Evolutionary conservation across 305 asterid species (phyloP).

Genomic region (Plantago coronopus): DNA sequence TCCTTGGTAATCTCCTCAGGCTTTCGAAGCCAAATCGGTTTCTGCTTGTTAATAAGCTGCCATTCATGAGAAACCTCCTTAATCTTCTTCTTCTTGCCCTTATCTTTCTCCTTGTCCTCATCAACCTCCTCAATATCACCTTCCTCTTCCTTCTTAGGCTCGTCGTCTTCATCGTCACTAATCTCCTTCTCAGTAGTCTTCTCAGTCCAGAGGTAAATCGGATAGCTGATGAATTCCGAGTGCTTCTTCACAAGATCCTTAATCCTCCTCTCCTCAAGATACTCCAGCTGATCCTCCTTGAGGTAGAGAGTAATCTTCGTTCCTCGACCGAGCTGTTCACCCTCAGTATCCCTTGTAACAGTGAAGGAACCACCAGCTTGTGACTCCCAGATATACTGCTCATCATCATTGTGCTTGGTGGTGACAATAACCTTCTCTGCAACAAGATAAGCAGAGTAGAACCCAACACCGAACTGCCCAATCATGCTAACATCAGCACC

Average conservation of each 20-base stretch:
- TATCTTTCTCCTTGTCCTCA: constrained; percentile 54
- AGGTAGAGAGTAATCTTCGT: constrained; percentile 64
- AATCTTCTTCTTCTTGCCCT: constrained; percentile 64
- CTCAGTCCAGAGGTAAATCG: constrained; percentile 67
- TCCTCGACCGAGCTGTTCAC: constrained; percentile 66
- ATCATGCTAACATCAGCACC: constrained; percentile 85
- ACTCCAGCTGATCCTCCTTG: constrained; percentile 75
- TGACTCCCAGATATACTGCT: constrained; percentile 67
- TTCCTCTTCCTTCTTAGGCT: constrained; percentile 55
- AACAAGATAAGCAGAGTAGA: constrained; percentile 73
- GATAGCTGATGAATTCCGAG: constrained; percentile 68
- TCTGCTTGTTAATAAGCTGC: constrained; percentile 61
- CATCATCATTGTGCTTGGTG: constrained; percentile 68
- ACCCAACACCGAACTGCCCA: constrained; percentile 75
- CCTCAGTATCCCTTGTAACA: constrained; percentile 57
- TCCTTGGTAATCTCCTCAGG: constrained; percentile 69
- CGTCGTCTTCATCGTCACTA: constrained; percentile 67
- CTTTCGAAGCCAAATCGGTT: constrained; percentile 73
- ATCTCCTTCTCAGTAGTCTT: constrained; percentile 66
- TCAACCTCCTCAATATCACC: constrained; percentile 60
- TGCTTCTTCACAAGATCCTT: constrained; percentile 77
- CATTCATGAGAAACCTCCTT: constrained; percentile 73
- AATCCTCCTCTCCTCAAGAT: constrained; percentile 64
- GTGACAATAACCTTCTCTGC: constrained; percentile 71
- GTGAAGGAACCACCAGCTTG: constrained; percentile 69